Evolutionary conservation across 768 basidiomycete species (phyloP), one percentile per base, ranked within the genome.

Genomic region (Tulasnella sp.): DNA sequence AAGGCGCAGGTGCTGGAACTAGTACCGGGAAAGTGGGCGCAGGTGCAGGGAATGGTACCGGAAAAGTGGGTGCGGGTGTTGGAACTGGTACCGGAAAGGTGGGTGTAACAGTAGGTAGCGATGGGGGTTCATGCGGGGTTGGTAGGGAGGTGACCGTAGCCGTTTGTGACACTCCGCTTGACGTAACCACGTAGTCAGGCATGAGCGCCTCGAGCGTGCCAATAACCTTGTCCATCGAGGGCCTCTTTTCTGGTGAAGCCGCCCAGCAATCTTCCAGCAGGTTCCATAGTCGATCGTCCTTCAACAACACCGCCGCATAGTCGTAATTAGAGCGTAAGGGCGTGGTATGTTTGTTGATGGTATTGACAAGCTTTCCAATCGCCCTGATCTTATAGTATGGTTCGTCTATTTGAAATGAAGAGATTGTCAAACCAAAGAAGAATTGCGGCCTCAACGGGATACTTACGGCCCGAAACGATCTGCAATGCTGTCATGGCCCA

Each of bases 191-290:
- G n/a, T n/a, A n/a, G n/a, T n/a, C n/a, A n/a, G n/a, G n/a, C n/a
- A n/a, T n/a, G n/a, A n/a, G n/a, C n/a, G 45, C 60, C 56, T 47
- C 66, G 67, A 48, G 47, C 19, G 5, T 38, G 7, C n/a, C 47
- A 21, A 48, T 11, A 29, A 48, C 47, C 27, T 7, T 5, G 47
- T 29, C 27, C 21, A 48, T 48, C 27, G 47, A 23, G 7, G 47
- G 47, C n/a, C 47, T 48, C 21, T 48, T 29, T n/a, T 48, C 47
- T 21, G 47, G 47, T 5, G 5, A 5, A 48, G 7, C 27, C 47
- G 11, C n/a, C 21, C 19, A 23, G n/a, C 47, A 48, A 11, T 5
- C 5, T n/a, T 48, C 47, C 5, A 48, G 27, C 19, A 48, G n/a
- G 21, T 48, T n/a, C 47, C 47, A 48, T 7, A 48, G 27, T 48